A percentile compares a stretch with the other conserved stretches of the same genome.
Conservation (phyloP, 225 moss, liverwort and hornwort genomes). For the Asterella californica region DNA sequence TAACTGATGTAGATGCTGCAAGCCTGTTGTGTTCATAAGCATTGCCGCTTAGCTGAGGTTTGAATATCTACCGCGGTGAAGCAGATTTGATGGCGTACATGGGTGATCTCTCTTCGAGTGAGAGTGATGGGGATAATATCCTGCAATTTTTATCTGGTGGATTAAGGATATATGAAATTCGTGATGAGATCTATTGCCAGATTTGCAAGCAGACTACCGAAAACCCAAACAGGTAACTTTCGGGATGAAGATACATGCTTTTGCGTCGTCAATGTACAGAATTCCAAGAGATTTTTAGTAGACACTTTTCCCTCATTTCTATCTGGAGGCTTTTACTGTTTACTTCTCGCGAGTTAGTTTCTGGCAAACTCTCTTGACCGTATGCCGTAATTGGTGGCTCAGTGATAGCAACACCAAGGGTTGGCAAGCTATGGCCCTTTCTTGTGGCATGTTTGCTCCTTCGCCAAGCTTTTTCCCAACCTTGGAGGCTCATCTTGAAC, state of each 20-base stretch:
- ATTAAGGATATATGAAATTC: slow-evolving; percentile 30
- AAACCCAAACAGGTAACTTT: slow-evolving; percentile 41
- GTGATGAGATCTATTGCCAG: slow-evolving; percentile 49
- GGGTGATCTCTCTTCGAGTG: slow-evolving; percentile 36
- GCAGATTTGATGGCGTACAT: slow-evolving; percentile 52
- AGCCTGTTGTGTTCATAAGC: neutral
- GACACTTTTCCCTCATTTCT: neutral
- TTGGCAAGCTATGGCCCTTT: slow-evolving; percentile 48
- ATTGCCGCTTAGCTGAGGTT: neutral
- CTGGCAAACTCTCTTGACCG: neutral
- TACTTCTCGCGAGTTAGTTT: neutral
- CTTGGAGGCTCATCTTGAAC: slow-evolving; percentile 49
- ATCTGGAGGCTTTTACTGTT: neutral
- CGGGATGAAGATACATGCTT: neutral
- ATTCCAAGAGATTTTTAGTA: neutral
- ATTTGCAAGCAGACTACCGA: slow-evolving; percentile 49
- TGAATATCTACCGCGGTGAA: neutral
- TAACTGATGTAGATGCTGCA: neutral
- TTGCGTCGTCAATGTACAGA: neutral
- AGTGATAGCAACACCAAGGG: slow-evolving; percentile 43
- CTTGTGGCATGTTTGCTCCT: slow-evolving; percentile 47
- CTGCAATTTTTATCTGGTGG: slow-evolving; percentile 39
- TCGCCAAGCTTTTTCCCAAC: slow-evolving; percentile 32
- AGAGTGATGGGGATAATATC: slow-evolving; percentile 30
- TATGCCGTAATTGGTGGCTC: slow-evolving; percentile 12